phyloP scores from a whole-genome alignment of 768 basidiomycete species.

The Boletus vinaceobasis region DNA sequence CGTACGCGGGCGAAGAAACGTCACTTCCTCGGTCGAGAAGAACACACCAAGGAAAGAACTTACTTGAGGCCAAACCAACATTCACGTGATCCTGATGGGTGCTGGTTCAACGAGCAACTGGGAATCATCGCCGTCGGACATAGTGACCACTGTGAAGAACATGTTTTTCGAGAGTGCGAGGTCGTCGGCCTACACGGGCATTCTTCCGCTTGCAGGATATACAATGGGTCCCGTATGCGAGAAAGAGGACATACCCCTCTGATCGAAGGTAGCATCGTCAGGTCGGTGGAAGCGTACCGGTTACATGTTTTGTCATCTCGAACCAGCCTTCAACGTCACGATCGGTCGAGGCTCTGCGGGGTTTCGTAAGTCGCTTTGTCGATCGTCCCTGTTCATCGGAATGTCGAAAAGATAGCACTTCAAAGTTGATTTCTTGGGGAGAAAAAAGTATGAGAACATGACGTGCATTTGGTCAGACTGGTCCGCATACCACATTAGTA shows the following conservation, averaged over 20 bases:
- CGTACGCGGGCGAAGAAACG: background rate
- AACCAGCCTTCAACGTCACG: too few relatives aligned
- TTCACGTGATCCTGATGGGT: background rate
- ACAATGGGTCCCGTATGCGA: background rate
- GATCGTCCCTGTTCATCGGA: background rate
- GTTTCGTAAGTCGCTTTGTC: background rate
- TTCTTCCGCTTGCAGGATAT: background rate
- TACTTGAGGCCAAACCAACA: background rate
- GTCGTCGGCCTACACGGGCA: background rate
- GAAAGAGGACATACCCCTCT: background rate
- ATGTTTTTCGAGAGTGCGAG: background rate
- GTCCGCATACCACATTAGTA: background rate
- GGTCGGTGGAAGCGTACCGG: too few relatives aligned
- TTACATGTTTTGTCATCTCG: too few relatives aligned
- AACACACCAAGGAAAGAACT: background rate
- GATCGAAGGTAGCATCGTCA: background rate
- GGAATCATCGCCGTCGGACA: background rate
- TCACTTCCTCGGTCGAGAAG: background rate
- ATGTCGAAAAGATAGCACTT: background rate
- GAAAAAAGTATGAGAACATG: too few relatives aligned
- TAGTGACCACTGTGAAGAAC: background rate
- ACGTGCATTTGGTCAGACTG: background rate
- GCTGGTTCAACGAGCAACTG: background rate
- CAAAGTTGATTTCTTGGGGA: background rate
- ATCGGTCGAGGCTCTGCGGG: background rate